Evolutionary conservation across 495 filamentous ascomycete species (phyloP), one percentile per base, ranked within the genome.

Genomic region (Lindgomyces ingoldianus): DNA sequence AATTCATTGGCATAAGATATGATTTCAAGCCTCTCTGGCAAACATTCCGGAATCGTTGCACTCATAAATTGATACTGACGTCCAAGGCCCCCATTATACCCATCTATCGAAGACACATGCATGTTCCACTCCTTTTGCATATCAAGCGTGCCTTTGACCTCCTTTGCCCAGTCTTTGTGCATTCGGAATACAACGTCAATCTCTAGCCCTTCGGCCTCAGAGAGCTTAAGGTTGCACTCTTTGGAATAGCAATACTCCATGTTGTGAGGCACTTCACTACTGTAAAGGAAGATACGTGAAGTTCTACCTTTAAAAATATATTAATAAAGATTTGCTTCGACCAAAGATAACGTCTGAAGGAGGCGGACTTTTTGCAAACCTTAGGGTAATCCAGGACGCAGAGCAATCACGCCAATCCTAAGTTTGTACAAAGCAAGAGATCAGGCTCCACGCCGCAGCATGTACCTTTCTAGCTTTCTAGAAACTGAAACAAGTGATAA

Each of bases 1-100:
- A 77, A 76, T 51, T 81, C 79, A 51, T 75, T 76, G 9, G 74
- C 73, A 60, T 81, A 81, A 4, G 72, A 71, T 29, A 78, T 60
- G 10, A 78, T 63, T 64, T 79, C 76, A 1, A 81, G 67, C 27
- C 78, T 56, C 10, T 80, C 79, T 9, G 77, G 78, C 8, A 76
- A 46, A 48, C 74, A 77, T 52, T 81, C 79, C 0, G 79, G 74
- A 1, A 72, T 57, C 6, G 61, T 44, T 2, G 57, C 57, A 2
- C 21, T 2, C 3, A 75, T 71, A 57, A 77, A 73, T 53, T 29
- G 71, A 44, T 58, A 70, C 18, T 42, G 24, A 18, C 47, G 36
- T 14, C 67, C 73, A 16, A 76, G 55, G 4, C 70, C 67, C n/a
- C 74, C 74, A n/a, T 66, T 42, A 24, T 74, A 71, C 0, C 41